Conservation (phyloP, 116 monocot species). For the Phalaenopsis hybrid region DNA sequence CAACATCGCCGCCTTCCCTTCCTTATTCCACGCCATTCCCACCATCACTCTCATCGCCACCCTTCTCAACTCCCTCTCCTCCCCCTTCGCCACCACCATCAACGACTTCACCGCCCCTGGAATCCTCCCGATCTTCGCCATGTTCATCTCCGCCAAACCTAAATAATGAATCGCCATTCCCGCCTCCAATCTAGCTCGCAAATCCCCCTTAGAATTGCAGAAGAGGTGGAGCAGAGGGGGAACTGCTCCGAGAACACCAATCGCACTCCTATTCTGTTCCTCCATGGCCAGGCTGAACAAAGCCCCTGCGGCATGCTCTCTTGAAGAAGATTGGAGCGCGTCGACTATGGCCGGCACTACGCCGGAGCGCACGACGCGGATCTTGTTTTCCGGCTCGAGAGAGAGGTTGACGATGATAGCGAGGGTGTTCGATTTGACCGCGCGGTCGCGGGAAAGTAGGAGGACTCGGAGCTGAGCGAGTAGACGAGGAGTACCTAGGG, state of each 20-base stretch:
- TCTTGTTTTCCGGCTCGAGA: conserved; percentile 44
- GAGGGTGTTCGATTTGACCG: conserved; percentile 32
- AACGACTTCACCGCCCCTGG: conserved; percentile 32
- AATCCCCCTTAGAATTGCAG: background rate
- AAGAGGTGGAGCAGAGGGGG: conserved; percentile 52
- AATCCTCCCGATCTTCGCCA: conserved; percentile 37
- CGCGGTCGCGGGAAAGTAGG: conserved; percentile 25
- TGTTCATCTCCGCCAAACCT: conserved; percentile 41
- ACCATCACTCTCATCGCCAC: conserved; percentile 19
- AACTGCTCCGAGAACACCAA: conserved; percentile 63
- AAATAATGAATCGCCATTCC: conserved; percentile 68
- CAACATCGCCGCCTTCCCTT: no score
- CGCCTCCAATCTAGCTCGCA: conserved; percentile 34
- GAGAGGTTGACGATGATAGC: conserved; percentile 66
- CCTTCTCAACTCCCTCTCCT: background rate
- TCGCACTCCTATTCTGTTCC: conserved; percentile 51
- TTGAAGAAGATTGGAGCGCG: conserved; percentile 17
- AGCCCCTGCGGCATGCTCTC: conserved; percentile 58
- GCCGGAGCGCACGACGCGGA: conserved; percentile 44
- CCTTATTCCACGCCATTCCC: no score
- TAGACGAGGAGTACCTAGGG: conserved; percentile 45
- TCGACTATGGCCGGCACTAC: conserved; percentile 49
- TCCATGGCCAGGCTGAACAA: conserved; percentile 56
- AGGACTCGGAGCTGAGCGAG: conserved; percentile 46
- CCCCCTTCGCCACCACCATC: conserved; percentile 17